Percentiles rank a stretch among this genome's conserved stretches.
phyloP scores from a whole-genome alignment of 2,329 filamentous ascomycete genomes.

The Lachnum nothofagi region DNA sequence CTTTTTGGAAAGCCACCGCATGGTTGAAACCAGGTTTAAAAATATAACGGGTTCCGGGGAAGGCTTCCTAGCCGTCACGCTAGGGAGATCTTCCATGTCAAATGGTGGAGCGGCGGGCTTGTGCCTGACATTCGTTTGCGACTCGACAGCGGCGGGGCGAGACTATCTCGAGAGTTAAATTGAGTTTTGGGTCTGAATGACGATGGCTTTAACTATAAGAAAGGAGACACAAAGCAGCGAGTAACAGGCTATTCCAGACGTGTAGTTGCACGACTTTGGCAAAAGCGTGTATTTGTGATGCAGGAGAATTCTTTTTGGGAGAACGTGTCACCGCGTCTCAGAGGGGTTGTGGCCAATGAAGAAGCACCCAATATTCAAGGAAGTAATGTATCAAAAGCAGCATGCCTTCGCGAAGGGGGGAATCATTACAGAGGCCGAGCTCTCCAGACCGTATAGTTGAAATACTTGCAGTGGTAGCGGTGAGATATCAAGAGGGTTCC shows the following conservation, averaged over 20 bases:
- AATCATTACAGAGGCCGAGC: too few relatives aligned
- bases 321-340: conserved; percentile 17
- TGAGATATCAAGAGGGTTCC: too few relatives aligned
- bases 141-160: conserved; percentile 6
- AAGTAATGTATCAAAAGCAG: conserved; percentile 12
- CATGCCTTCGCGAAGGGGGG: neutral
- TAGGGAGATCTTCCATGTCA: conserved; percentile 9
- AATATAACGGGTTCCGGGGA: conserved; percentile 20
- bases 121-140: conserved; percentile 20
- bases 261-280: neutral
- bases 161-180: conserved; percentile 9
- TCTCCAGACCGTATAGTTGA: too few relatives aligned
- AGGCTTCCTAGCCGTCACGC: conserved; percentile 14
- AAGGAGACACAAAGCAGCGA: neutral
- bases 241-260: conserved; percentile 2
- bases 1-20: conserved; percentile 6
- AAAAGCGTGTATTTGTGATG: conserved; percentile 1
- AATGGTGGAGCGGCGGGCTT: conserved; percentile 8
- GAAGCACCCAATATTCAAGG: conserved; percentile 21
- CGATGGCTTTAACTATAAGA: too few relatives aligned
- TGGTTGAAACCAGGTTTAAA: conserved; percentile 12
- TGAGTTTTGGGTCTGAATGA: neutral
- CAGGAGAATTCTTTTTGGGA: neutral
- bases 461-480: too few relatives aligned
- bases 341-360: conserved; percentile 15